Conservation (phyloP, 768 basidiomycete genomes). For the Termitomyces bulborhizus region DNA sequence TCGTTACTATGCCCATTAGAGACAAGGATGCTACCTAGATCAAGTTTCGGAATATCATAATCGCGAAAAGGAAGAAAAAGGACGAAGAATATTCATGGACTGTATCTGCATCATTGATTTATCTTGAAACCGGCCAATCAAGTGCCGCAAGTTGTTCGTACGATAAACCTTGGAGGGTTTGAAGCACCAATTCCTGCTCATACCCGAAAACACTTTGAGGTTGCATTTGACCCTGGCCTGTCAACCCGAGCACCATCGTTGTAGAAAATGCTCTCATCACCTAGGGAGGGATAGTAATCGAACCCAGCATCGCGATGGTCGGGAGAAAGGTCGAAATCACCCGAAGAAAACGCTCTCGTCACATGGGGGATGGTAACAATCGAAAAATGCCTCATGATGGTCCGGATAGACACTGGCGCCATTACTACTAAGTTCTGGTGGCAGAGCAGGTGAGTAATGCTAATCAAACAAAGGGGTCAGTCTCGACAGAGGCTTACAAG, state of each 20-base stretch:
- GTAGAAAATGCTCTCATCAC: background rate
- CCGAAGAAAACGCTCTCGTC: background rate
- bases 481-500: background rate
- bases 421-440: background rate
- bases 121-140: background rate
- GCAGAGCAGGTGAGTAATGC: background rate
- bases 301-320: background rate
- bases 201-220: background rate
- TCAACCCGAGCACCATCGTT: background rate
- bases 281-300: background rate
- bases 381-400: background rate
- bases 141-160: background rate
- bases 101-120: background rate
- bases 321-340: background rate
- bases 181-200: background rate
- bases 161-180: background rate
- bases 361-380: background rate
- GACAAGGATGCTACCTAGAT: background rate
- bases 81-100: background rate
- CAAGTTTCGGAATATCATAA: background rate
- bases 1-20: background rate
- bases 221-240: background rate
- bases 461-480: background rate
- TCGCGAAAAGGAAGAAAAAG: background rate
- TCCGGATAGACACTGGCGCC: background rate